Evolutionary conservation across 2,329 filamentous ascomycete genomes (phyloP), one percentile per base, ranked within the genome.

Genomic region (Ophiostoma piceae): DNA sequence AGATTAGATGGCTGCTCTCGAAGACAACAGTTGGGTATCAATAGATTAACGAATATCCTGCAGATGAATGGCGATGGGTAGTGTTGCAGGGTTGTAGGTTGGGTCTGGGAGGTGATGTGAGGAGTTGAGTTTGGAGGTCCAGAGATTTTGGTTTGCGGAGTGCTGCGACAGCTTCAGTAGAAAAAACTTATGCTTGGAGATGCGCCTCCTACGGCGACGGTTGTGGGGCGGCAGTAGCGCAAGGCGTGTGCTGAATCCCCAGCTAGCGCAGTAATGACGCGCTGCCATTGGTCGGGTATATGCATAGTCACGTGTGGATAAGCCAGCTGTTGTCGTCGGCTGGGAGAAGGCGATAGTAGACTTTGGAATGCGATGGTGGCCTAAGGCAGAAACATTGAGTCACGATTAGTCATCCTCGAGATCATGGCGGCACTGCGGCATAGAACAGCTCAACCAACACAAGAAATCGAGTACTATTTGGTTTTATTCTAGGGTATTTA

Each of bases 261-360:
- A 66, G 60, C 51, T 71, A 69, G 68, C 68, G 71, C 69, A 54
- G 29, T 16, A 62, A 67, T 54, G 71, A 70, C 68, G 71, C 70
- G 70, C 66, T 71, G 14, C 69, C 43, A 71, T 71, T 71, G 70
- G 70, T 29, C 29, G 9, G 26, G 16, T 57, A 26, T 57, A 29
- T 57, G 22, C 11, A 5, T 3, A 9, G 57, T 71, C 70, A 71
- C 70, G 70, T 71, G 70, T 14, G 22, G n/a, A 26, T 26, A 11
- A 26, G 51, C 7, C 4, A 1, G 26, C 51, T 6, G 22, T 47
- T 47, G 19, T 47, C 7, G 43, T 47, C 43, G 16, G 3, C 60
- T 64, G 29, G 32, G 32, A 35, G 60, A 64, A 62, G 14, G 26
- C 32, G 19, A 64, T 64, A 16, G 60, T 32, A 64, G 32, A 32